Conservation (phyloP, 306 rosid genomes). For the Arachis hypogaea region DNA sequence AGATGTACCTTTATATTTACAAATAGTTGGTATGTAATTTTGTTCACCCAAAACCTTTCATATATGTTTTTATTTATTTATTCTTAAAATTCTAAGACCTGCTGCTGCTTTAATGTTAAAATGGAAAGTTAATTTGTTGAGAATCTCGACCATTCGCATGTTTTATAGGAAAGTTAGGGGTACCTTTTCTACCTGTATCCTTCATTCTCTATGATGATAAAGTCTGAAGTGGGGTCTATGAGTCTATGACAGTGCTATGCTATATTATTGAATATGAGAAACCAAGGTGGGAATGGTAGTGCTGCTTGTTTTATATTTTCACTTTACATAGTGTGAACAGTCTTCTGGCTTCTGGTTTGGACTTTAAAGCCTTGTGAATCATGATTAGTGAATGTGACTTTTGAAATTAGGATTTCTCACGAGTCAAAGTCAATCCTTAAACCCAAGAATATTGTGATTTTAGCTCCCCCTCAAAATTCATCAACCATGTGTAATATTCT, state of each 20-base stretch:
- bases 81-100: background rate
- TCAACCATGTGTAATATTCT: background rate
- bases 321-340: background rate
- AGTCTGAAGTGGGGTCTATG: background rate
- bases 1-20: too few relatives aligned
- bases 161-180: conserved; percentile 8
- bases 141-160: conserved; percentile 14
- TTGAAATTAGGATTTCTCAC: background rate
- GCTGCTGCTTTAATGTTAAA: conserved; percentile 1
- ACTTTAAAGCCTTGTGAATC: background rate
- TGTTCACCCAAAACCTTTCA: too few relatives aligned
- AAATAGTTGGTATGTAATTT: too few relatives aligned
- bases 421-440: background rate
- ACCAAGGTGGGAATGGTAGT: conserved; percentile 34
- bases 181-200: conserved; percentile 16
- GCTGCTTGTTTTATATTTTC: background rate
- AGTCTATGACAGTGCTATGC: background rate
- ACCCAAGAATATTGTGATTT: background rate
- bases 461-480: background rate
- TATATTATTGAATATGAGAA: conserved; percentile 31
- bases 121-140: background rate
- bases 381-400: conserved; percentile 4
- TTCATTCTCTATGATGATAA: background rate
- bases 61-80: too few relatives aligned
- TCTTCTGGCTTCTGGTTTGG: conserved; percentile 22